Base-by-base conservation (phyloP, 495 filamentous ascomycete genomes). In the Daldinia concentrica region DNA sequence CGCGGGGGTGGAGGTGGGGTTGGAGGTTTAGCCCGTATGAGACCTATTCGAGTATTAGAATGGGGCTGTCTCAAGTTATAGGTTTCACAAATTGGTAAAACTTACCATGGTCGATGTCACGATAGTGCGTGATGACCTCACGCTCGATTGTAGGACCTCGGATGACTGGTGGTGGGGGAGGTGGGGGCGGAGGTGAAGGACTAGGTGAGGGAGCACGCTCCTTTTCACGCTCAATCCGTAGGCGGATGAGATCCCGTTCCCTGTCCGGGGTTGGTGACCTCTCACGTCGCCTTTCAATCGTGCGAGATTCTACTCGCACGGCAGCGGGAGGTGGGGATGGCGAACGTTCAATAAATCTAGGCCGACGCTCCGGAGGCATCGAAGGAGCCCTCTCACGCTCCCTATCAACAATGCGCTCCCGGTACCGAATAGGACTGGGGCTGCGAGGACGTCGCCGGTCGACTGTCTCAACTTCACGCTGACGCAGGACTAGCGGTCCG, bases 31-130 rank as follows among this genome's bases (percentile, higher is more conserved):
- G 78, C 84, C 32, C 69, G 64, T 1, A 83, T 73, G 48, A 85
- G 66, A 50, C 85, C 79, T 86, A 69, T 62, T 37, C 11, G 14
- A 26, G 22, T 24, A 29, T 74, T 65, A 69, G 56, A 62, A 19
- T 19, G 26, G 17, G 17, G 17, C 27, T 60, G 45, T 58, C 12
- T 48, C 55, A 0, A 17, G 36, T 52, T 30, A 27, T 1, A 3
- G 14, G 3, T 59, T 19, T 14, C 22, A 1, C 9, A 45, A 34
- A 7, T 29, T 5, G 22, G 41, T 34, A 24, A 22, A 32, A 79
- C 79, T 78, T 84, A 91, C 93, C 94, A 81, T 97, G 93, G 77
- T 97, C 92, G 74, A 97, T 92, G 72, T 95, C 90, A 24, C 90
- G 86, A 75, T 95, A 94, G 78, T 94, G 92, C 1, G 92, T 93